Base-by-base conservation (phyloP, 441 rosid species). In the Aleurites moluccanus region DNA sequence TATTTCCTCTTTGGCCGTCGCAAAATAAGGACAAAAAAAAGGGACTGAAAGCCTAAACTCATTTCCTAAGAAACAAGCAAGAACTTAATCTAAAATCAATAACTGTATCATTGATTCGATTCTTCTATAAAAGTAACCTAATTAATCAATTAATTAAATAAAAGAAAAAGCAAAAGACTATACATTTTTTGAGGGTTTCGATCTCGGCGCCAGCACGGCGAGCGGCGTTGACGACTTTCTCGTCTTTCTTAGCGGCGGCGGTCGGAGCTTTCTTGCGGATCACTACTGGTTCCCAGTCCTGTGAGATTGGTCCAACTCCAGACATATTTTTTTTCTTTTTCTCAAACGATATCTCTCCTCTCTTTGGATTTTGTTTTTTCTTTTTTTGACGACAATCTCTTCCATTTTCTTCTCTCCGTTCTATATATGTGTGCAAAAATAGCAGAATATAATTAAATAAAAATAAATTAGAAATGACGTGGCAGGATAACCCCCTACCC, bases 261-360 rank as follows among this genome's bases (percentile, higher is more conserved):
- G 62, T 86, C 10, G 94, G 94, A 3, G 91, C 86, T 60, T 90
- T 90, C 85, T 88, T 88, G 70, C 91, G 86, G 79, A 89, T 83
- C 21, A 87, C 92, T 6, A 90, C 91, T 14, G 91, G 92, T 52
- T 90, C 94, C 94, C 94, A 90, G 83, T 90, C 94, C 79, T 88
- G 92, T 4, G 90, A 61, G 72, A 90, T 78, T n/a, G 87, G 87
- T 80, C 91, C n/a, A n/a, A n/a, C n/a, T n/a, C n/a, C 90, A 27
- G 93, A 57, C 93, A 89, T 88, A 23, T 49, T 33, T 45, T 50
- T 40, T 23, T 55, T n/a, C n/a, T n/a, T n/a, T n/a, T n/a, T n/a
- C n/a, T n/a, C n/a, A n/a, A n/a, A n/a, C n/a, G n/a, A n/a, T n/a
- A n/a, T n/a, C n/a, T n/a, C n/a, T n/a, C n/a, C n/a, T n/a, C n/a